Conservation (phyloP, 139 green algal genomes). For the Edaphochlamys debaryana region DNA sequence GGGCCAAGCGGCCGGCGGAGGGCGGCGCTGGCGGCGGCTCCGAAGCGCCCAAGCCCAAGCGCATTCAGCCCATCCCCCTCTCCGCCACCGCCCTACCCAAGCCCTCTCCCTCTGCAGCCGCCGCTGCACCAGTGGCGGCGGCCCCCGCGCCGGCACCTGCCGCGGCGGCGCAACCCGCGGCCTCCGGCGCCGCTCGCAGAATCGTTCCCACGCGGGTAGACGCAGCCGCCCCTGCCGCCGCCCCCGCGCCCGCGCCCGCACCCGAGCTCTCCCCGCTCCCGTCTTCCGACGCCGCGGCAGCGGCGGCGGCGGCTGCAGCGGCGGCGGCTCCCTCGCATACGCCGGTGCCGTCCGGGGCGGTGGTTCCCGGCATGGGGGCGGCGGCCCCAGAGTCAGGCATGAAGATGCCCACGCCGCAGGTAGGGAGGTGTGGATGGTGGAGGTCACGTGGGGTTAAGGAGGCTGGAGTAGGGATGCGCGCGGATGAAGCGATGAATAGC, state of each 20-base stretch:
- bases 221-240: neutral
- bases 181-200: neutral
- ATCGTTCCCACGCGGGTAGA: constrained; percentile 27
- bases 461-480: neutral
- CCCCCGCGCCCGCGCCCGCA: neutral
- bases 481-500: too few species aligned
- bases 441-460: neutral
- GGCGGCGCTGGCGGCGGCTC: neutral
- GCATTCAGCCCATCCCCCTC: constrained; percentile 38
- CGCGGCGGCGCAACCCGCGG: neutral
- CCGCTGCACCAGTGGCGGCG: neutral
- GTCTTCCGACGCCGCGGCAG: neutral
- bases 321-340: neutral
- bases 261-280: neutral
- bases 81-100: neutral
- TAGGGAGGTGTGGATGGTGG: neutral
- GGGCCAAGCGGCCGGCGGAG: constrained; percentile 2
- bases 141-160: too few species aligned
- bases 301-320: neutral
- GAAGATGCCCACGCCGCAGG: constrained; percentile 43
- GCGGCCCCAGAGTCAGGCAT: neutral
- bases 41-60: constrained; percentile 13
- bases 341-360: neutral
- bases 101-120: neutral
- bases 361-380: neutral